Base-by-base conservation (phyloP, 495 filamentous ascomycete species). In the Xylaria castorea region DNA sequence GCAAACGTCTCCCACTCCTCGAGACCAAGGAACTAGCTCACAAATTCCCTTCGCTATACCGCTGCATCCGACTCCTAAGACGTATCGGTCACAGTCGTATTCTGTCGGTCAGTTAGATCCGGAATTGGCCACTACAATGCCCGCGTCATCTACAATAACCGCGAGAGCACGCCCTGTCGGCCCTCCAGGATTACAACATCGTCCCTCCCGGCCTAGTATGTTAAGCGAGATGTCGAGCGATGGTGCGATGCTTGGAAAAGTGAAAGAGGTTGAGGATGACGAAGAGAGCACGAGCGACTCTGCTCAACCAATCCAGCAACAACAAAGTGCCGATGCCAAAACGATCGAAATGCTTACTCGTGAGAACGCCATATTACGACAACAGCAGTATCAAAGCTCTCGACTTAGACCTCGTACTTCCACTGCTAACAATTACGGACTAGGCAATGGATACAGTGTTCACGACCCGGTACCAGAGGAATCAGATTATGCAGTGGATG, bases 61-160 rank as follows among this genome's bases (percentile, higher is more conserved):
- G 4, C 84, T 98, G 18, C 93, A 97, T 72, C 95, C 95, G 5
- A 96, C 94, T 0, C 93, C 92, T 12, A 96, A 97, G 77, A 95
- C 92, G 2, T 97, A 97, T 77, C 92, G 96, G 40, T 99, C 96
- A 18, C 93, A 97, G 82, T 99, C 96, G 6, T 98, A 98, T 80
- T 98, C 95, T 2, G 95, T 97, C 36, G 96, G 96, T 32, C 96
- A 99, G 79, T 81, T 93, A 72, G 94, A 97, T 32, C 87, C 91
- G 8, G 94, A 97, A 73, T 78, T 88, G 20, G 83, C 83, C 67
- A 82, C 87, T 72, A 74, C 85, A 50, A 77, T 78, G 79, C 84
- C 74, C 75, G 75, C 80, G 32, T 83, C 76, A 48, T 81, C 82
- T 58, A 78, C 80, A 76, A 84, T 83, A 66, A 81, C 79, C 73